Conservation (phyloP, 805 yeast species). For the Candida argentea region DNA sequence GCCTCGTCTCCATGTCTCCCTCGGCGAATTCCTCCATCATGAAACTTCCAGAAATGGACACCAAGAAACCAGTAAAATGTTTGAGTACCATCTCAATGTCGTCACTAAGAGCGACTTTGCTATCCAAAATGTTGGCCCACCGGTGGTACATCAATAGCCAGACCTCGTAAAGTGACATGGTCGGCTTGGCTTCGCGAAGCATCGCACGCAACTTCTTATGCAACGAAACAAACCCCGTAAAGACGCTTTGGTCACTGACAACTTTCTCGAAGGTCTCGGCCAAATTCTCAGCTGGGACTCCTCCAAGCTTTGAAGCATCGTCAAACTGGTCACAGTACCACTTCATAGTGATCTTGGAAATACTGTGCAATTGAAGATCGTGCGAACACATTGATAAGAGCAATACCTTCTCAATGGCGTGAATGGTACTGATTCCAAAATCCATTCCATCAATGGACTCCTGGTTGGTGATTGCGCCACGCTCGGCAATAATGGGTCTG, state of each 20-base stretch:
- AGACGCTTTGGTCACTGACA: constrained; percentile 42
- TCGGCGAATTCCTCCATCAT: constrained; percentile 21
- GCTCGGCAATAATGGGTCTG: constrained; percentile 4
- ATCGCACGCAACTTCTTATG: constrained; percentile 51
- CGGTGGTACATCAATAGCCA: constrained; percentile 40
- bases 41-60: constrained; percentile 60
- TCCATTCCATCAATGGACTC: constrained; percentile 5
- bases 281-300: constrained; percentile 10
- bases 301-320: background rate
- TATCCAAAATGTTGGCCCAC: constrained; percentile 31
- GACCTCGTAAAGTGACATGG: constrained; percentile 26
- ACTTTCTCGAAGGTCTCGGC: constrained; percentile 23
- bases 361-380: constrained; percentile 32
- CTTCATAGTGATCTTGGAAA: constrained; percentile 26
- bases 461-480: constrained; percentile 4
- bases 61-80: constrained; percentile 64
- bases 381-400: constrained; percentile 32
- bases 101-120: constrained; percentile 17
- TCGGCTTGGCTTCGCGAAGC: constrained; percentile 24
- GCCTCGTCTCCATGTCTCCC: constrained; percentile 13
- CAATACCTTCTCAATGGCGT: constrained; percentile 27
- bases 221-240: constrained; percentile 64
- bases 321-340: constrained; percentile 7
- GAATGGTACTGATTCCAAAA: constrained; percentile 12
- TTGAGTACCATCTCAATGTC: constrained; percentile 44